Evolutionary conservation across 2,329 filamentous ascomycete genomes (phyloP), one percentile per base, ranked within the genome.

Genomic region (Fusarium multiceps): DNA sequence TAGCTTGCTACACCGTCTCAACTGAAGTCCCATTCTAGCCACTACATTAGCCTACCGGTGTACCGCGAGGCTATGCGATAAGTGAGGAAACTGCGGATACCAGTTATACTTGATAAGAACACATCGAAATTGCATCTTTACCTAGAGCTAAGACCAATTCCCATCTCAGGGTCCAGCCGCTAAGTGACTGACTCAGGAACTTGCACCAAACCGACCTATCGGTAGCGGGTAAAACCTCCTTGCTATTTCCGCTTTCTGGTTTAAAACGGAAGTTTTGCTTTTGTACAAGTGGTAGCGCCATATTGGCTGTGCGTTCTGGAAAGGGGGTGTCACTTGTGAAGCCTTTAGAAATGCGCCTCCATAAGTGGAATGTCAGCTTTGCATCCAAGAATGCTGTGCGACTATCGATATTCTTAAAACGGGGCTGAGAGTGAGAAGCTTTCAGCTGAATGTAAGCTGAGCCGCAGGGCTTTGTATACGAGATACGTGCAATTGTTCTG

Each of bases 321-420:
- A 49, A 37, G 47, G 55, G 61, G 43, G 59, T 42, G 59, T 64
- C 34, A 47, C 21, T 23, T 41, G 27, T 25, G 49, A 55, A 56
- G 53, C 43, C 10, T 28, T 27, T 21, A 34, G 21, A 25, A 40
- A 41, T 58, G 34, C 27, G 50, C 50, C 57, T 56, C 37, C 43
- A 43, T 40, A 46, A 20, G 23, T 25, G 40, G 28, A 27, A 48
- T 34, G 42, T 60, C 27, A 56, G 57, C 28, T 42, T 23, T n/a
- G n/a, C n/a, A 58, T 21, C 18, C 30, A 23, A 41, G 16, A 41
- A n/a, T 32, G n/a, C 20, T 34, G 28, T 32, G 23, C 21, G 47
- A 28, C 18, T n/a, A 7, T 40, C 16, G 30, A 42, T 61, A 69
- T 69, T 30, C 58, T 49, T 71, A 20, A 71, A 69, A 59, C 63